These are phyloP conservation scores for Kwoniella shandongensis DNA, from an alignment of 768 basidiomycete species.

Conservation along the genomic window DNA sequence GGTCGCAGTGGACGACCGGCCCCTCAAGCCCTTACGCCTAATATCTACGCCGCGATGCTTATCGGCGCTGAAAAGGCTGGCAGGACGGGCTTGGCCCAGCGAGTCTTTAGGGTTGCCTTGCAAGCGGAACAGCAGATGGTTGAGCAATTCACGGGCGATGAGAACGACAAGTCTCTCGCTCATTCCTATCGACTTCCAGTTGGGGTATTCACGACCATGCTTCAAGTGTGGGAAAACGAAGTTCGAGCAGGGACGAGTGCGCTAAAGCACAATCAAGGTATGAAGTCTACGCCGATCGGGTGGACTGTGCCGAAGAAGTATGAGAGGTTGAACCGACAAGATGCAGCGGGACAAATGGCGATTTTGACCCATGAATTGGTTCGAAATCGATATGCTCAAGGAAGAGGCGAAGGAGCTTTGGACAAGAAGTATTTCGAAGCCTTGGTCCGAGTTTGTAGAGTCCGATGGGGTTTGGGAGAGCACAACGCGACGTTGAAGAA, in stretches of 20 bases:
- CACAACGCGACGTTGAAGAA: background rate
- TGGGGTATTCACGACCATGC: slow-evolving; percentile 30
- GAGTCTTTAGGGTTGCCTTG: slow-evolving; percentile 33
- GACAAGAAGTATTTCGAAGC: slow-evolving; percentile 7
- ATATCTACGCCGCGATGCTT: slow-evolving; percentile 21
- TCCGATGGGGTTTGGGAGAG: slow-evolving; percentile 16
- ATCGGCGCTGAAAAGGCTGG: slow-evolving; percentile 24
- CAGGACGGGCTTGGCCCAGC: slow-evolving; percentile 27
- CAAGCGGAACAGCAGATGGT: slow-evolving; percentile 24
- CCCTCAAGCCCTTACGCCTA: slow-evolving; percentile 9
- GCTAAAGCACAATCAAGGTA: background rate
- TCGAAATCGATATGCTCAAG: background rate
- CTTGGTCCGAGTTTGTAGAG: slow-evolving; percentile 12
- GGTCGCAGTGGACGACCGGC: slow-evolving; percentile 9
- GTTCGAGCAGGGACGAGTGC: background rate
- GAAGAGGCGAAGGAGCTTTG: background rate
- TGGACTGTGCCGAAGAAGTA: slow-evolving; percentile 7
- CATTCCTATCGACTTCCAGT: slow-evolving; percentile 23
- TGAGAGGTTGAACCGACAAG: background rate
- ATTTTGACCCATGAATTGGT: slow-evolving; percentile 5
- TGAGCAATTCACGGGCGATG: background rate
- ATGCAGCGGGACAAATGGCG: slow-evolving; percentile 20
- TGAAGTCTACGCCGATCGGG: slow-evolving; percentile 4
- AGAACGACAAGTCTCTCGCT: background rate
- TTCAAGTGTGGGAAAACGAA: slow-evolving; percentile 35